Evolutionary conservation across 768 basidiomycete genomes (phyloP).

Genomic region (Amanita jacksonii): DNA sequence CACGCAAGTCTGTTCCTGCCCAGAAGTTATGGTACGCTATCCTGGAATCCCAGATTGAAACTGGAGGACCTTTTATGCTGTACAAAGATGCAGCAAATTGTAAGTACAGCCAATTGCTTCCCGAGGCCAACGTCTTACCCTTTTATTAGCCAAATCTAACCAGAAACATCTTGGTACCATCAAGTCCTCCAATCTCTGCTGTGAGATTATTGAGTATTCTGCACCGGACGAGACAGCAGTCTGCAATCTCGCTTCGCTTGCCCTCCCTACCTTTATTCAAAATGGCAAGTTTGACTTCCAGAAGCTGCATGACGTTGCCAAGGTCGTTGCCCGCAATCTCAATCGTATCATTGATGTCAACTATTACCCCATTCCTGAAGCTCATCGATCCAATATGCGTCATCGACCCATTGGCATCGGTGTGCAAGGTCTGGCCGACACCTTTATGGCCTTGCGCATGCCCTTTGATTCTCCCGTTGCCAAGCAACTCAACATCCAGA

Average conservation of each 20-base stretch:
- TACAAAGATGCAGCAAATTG: constrained; percentile 97
- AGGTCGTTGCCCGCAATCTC: constrained; percentile 88
- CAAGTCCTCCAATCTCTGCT: constrained; percentile 98
- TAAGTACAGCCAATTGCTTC: constrained; percentile 25
- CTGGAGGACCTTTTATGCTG: constrained; percentile 97
- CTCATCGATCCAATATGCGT: constrained; percentile 89
- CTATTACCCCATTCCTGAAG: constrained; percentile 91
- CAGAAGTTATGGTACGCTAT: constrained; percentile 99
- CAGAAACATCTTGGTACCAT: constrained; percentile 98
- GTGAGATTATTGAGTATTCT: constrained; percentile 98
- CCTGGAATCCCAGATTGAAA: constrained; percentile 95
- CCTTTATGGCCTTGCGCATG: constrained; percentile 95
- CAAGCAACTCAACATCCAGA: constrained; percentile 82
- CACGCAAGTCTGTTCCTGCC: constrained; percentile 76
- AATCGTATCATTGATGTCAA: constrained; percentile 93
- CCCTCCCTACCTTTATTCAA: constrained; percentile 84
- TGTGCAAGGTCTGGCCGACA: constrained; percentile 95
- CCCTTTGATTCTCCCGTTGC: constrained; percentile 90
- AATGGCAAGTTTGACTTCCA: constrained; percentile 87
- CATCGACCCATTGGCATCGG: constrained; percentile 97
- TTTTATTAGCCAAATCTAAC: constrained; percentile 78
- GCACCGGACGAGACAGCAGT: constrained; percentile 96
- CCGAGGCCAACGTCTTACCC: neutral
- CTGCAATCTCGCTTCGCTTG: constrained; percentile 96
- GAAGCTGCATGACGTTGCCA: constrained; percentile 88